Evolutionary conservation across 345 rosid species (phyloP).

Genomic region (Gynandropsis gynandra): DNA sequence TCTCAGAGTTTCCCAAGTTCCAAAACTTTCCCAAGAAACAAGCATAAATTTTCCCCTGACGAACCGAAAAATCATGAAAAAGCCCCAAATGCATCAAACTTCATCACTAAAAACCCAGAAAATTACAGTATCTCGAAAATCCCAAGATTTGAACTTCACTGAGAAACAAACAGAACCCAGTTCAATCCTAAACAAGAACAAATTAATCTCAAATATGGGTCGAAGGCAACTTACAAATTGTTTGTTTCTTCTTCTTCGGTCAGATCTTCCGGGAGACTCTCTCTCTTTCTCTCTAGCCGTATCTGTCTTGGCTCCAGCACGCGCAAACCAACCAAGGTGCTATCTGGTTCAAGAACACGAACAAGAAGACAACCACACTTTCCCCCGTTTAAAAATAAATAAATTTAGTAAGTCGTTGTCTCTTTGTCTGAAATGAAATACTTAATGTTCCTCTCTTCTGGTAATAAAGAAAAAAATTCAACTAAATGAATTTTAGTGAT

Average conservation of each 20-base stretch:
- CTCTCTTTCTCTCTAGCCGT: conserved; percentile 19
- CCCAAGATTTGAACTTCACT: not conserved
- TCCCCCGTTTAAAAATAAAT: not conserved
- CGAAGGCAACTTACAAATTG: conserved; percentile 11
- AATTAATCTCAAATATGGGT: not conserved
- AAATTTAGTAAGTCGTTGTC: conserved; percentile 13
- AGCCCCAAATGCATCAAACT: no score
- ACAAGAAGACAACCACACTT: conserved; percentile 14
- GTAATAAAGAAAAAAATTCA: no score
- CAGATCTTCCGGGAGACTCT: conserved; percentile 8
- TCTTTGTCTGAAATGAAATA: conserved; percentile 4
- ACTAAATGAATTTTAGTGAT: no score
- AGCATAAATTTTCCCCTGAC: no score
- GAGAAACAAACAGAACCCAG: not conserved
- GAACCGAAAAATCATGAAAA: no score
- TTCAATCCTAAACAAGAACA: conserved; percentile 1
- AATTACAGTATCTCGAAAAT: conserved; percentile 1
- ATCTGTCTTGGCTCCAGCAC: conserved; percentile 3
- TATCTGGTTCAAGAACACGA: conserved; percentile 27
- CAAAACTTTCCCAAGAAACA: no score
- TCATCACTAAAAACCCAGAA: no score
- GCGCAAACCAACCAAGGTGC: conserved; percentile 27
- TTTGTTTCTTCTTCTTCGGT: conserved; percentile 18
- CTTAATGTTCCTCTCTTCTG: no score
- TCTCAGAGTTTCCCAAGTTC: no score